phyloP scores from a whole-genome alignment of 495 filamentous ascomycete species.

The Bombardia bombarda region DNA sequence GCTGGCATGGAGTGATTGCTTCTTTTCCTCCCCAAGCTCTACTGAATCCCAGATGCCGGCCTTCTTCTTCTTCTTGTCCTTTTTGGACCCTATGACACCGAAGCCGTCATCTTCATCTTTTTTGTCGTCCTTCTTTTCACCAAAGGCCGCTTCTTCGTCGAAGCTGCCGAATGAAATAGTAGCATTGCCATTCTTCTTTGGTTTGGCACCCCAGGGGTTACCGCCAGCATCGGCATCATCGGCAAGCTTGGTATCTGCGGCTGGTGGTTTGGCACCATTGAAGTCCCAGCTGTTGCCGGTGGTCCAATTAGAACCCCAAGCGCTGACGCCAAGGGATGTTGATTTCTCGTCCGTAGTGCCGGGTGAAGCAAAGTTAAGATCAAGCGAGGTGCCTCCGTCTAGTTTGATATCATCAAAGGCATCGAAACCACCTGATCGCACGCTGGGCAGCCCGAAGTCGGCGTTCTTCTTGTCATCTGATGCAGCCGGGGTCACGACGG shows the following conservation, averaged over 20 bases:
- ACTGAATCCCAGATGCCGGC: neutral
- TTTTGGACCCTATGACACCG: slow-evolving; percentile 22
- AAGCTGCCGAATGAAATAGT: slow-evolving; percentile 29
- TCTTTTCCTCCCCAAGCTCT: slow-evolving; percentile 18
- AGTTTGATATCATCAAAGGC: slow-evolving; percentile 44
- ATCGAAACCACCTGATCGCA: slow-evolving; percentile 17
- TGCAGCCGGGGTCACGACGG: slow-evolving; percentile 1
- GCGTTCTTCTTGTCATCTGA: slow-evolving; percentile 14
- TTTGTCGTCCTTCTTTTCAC: slow-evolving; percentile 5
- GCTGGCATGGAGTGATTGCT: slow-evolving; percentile 10
- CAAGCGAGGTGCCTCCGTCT: slow-evolving; percentile 32
- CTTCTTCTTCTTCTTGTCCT: slow-evolving; percentile 34
- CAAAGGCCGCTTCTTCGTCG: slow-evolving; percentile 11
- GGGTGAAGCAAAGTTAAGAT: slow-evolving; percentile 31
- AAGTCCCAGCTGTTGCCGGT: slow-evolving; percentile 26
- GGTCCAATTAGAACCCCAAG: slow-evolving; percentile 32
- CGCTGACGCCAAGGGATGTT: slow-evolving; percentile 19
- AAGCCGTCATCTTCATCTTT: slow-evolving; percentile 25
- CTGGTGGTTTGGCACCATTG: slow-evolving; percentile 11
- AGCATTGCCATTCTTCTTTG: slow-evolving; percentile 35
- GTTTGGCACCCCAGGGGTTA: slow-evolving; percentile 36
- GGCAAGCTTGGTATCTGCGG: slow-evolving; percentile 10
- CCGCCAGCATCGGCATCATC: slow-evolving; percentile 18
- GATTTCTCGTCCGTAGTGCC: slow-evolving; percentile 22
- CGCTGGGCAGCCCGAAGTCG: slow-evolving; percentile 12